Percentiles rank a stretch among this genome's conserved stretches.
Evolutionary conservation across 2,329 filamentous ascomycete genomes (phyloP).

Genomic region (Penicillium italicum): DNA sequence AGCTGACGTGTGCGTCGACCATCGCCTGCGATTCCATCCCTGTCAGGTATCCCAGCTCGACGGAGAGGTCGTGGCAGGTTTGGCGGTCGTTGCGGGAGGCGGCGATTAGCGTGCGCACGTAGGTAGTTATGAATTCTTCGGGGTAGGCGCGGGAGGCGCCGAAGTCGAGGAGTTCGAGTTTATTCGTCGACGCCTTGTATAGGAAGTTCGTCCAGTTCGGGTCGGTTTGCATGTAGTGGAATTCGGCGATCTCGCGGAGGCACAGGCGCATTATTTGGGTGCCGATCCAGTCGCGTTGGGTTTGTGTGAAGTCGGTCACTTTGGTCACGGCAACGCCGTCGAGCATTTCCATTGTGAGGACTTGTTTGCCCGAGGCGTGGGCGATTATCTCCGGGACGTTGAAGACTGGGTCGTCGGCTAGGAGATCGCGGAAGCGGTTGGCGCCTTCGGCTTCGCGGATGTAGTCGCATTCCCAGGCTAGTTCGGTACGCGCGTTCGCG

Average conservation of each 20-base stretch:
- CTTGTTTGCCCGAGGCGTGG: slow-evolving; percentile 78
- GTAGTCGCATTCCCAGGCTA: slow-evolving; percentile 98
- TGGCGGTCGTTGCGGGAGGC: slow-evolving; percentile 68
- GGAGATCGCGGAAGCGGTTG: slow-evolving; percentile 68
- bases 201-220: slow-evolving; percentile 99
- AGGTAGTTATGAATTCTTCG: slow-evolving; percentile 70
- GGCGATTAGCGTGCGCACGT: slow-evolving; percentile 74
- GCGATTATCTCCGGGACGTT: slow-evolving; percentile 72
- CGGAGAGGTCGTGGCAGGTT: slow-evolving; percentile 63
- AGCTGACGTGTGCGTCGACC: slow-evolving; percentile 85
- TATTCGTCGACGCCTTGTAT: slow-evolving; percentile 68
- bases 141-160: slow-evolving; percentile 87
- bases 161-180: slow-evolving; percentile 90
- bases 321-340: slow-evolving; percentile 81
- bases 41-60: slow-evolving; percentile 83
- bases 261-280: slow-evolving; percentile 89
- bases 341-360: slow-evolving; percentile 92
- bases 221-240: slow-evolving; percentile 98
- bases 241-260: slow-evolving; percentile 87
- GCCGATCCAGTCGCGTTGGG: slow-evolving; percentile 92
- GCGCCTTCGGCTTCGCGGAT: slow-evolving; percentile 79
- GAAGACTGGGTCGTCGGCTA: slow-evolving; percentile 76
- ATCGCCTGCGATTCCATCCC: slow-evolving; percentile 81
- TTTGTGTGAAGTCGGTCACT: slow-evolving; percentile 68
- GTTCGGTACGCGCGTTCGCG: slow-evolving; percentile 84